Conservation (phyloP, 176 grass and related monocot genomes). For the Triticum dicoccoides region DNA sequence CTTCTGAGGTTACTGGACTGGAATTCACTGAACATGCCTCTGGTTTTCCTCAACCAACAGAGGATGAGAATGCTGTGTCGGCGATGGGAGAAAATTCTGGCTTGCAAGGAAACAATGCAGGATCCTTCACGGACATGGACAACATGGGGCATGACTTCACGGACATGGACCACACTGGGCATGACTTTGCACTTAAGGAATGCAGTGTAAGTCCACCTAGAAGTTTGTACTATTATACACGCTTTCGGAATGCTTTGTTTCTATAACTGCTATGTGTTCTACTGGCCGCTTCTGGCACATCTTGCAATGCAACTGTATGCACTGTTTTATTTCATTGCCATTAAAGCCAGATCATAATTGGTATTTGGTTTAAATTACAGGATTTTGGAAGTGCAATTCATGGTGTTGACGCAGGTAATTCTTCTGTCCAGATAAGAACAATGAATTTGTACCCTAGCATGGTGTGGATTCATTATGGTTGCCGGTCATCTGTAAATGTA, state of each 20-base stretch:
- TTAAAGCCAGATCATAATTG: constrained; percentile 22
- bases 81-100: constrained; percentile 81
- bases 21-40: constrained; percentile 36
- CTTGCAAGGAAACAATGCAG: constrained; percentile 66
- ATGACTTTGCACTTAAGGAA: constrained; percentile 62
- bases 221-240: not conserved
- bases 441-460: not conserved
- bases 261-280: constrained; percentile 30
- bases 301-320: not conserved
- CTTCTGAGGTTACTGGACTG: constrained; percentile 37
- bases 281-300: not conserved
- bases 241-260: not conserved
- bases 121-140: constrained; percentile 54
- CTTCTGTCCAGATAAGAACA: constrained; percentile 28
- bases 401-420: constrained; percentile 76
- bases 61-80: constrained; percentile 55
- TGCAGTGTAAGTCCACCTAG: constrained; percentile 68
- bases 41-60: constrained; percentile 40
- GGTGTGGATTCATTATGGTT: not conserved
- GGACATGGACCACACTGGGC: constrained; percentile 50
- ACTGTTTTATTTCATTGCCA: not conserved
- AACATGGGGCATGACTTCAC: constrained; percentile 54
- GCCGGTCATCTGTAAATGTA: not conserved
- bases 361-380: constrained; percentile 43
- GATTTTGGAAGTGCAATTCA: constrained; percentile 89